Percentiles rank a stretch among this genome's conserved stretches.
phyloP scores from a whole-genome alignment of 768 basidiomycete genomes.

The Podaxis carcinomalis region DNA sequence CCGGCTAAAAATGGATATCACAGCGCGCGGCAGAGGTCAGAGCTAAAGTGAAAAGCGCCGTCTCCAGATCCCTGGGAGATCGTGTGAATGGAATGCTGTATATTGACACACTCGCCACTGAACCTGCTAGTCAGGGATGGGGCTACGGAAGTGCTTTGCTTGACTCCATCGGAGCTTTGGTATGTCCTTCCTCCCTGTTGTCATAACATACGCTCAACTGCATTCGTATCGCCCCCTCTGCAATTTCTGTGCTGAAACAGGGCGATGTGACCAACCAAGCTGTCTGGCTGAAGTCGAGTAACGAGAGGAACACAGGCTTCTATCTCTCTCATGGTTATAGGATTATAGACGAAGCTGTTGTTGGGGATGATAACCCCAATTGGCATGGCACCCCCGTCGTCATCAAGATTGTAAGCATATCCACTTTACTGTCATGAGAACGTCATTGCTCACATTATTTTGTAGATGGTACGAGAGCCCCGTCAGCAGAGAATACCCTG shows the following conservation, averaged over 20 bases:
- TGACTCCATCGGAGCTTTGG: slow-evolving; percentile 18
- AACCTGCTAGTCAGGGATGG: slow-evolving; percentile 17
- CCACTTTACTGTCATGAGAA: neutral
- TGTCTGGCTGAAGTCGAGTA: slow-evolving; percentile 19
- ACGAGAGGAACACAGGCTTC: slow-evolving; percentile 20
- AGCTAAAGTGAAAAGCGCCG: slow-evolving; percentile 11
- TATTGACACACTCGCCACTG: slow-evolving; percentile 18
- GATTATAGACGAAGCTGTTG: slow-evolving; percentile 15
- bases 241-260: slow-evolving; percentile 7
- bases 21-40: slow-evolving; percentile 19
- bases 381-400: slow-evolving; percentile 20
- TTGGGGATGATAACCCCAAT: slow-evolving; percentile 21
- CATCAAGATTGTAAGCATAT: slow-evolving; percentile 19
- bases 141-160: slow-evolving; percentile 22
- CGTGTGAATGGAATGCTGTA: slow-evolving; percentile 18
- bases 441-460: neutral
- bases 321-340: slow-evolving; percentile 24
- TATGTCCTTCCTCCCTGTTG: slow-evolving; percentile 4
- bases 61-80: slow-evolving; percentile 16
- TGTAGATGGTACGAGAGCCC: slow-evolving; percentile 21
- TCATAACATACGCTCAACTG: neutral
- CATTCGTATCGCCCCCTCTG: neutral
- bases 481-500: neutral
- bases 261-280: slow-evolving; percentile 17
- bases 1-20: neutral